Evolutionary conservation across 495 filamentous ascomycete genomes (phyloP), one percentile per base, ranked within the genome.

Genomic region (Hyaloscypha hepaticicola): DNA sequence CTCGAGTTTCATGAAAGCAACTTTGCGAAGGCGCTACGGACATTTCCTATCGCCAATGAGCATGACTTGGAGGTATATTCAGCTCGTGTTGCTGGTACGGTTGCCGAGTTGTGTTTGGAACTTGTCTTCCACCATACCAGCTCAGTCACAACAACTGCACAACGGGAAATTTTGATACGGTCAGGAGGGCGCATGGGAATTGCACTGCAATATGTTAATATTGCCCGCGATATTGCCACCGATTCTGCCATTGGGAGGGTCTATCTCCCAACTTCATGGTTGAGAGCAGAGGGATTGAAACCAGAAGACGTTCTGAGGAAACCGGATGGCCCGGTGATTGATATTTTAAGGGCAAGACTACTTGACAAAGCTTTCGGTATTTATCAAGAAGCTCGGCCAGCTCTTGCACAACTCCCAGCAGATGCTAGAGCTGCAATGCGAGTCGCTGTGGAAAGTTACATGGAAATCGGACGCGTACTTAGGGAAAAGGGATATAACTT

Each of bases 381-480:
- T 27, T 87, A 90, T 68, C 64, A 74, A 5, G 73, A 72, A 22
- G 79, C 82, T 5, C 73, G 78, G 58, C 68, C 49, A 1, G 78
- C 80, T 0, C 87, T 91, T 70, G 77, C 84, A 51, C 63, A 79
- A 65, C 71, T 91, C 12, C 88, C 88, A 5, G 12, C 28, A 0
- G 80, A 83, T 58, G 82, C 81, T 5, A 76, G 83, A 60, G 83
- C 80, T 5, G 85, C 87, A 2, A 80, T 90, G 72, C 76, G 83
- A 29, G 86, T 88, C 9, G 87, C 86, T 3, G 84, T 90, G 0
- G 87, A 90, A 74, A 88, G 85, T 66, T 91, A 91, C 64, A 87
- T 91, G 82, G 87, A 88, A 69, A 91, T 90, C 72, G 88, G 86
- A 16, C 72, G 86, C 41, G 81, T 87, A 58, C 71, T 87, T 56